Evolutionary conservation across 2,329 filamentous ascomycete genomes (phyloP).

Genomic region (Fusarium nurragi): DNA sequence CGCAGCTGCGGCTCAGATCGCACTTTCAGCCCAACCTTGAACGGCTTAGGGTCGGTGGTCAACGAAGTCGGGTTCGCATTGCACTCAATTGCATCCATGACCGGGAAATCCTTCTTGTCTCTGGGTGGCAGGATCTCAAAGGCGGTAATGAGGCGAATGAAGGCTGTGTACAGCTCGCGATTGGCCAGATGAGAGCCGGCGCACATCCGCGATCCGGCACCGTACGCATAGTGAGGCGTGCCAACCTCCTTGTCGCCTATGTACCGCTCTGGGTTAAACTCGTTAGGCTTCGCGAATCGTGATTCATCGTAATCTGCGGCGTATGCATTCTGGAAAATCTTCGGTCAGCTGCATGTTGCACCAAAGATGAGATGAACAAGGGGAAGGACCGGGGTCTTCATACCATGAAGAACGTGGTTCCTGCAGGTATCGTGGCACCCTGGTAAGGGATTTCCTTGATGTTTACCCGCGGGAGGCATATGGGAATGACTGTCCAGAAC

Average conservation of each 20-base stretch:
- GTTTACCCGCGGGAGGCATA: slow-evolving; percentile 77
- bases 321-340: slow-evolving; percentile 68
- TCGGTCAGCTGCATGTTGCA: not conserved
- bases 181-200: slow-evolving; percentile 71
- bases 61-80: slow-evolving; percentile 66
- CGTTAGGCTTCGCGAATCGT: slow-evolving; percentile 71
- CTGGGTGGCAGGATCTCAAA: slow-evolving; percentile 63
- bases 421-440: slow-evolving; percentile 73
- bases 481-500: slow-evolving; percentile 82
- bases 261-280: slow-evolving; percentile 77
- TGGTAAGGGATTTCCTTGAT: slow-evolving; percentile 78
- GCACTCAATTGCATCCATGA: slow-evolving; percentile 66
- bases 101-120: slow-evolving; percentile 58
- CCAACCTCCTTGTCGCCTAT: slow-evolving; percentile 64
- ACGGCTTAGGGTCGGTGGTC: slow-evolving; percentile 70
- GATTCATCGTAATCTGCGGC: slow-evolving; percentile 76
- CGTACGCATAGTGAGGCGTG: slow-evolving; percentile 70
- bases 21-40: slow-evolving; percentile 58
- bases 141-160: slow-evolving; percentile 66
- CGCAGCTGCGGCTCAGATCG: slow-evolving; percentile 57
- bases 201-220: slow-evolving; percentile 71
- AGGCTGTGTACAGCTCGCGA: slow-evolving; percentile 69
- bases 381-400: not conserved
- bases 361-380: not conserved
- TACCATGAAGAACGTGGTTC: slow-evolving; percentile 83